These are phyloP conservation scores for Phialophora macrospora DNA, from an alignment of 2,329 filamentous ascomycete genomes.

Conservation along the genomic window DNA sequence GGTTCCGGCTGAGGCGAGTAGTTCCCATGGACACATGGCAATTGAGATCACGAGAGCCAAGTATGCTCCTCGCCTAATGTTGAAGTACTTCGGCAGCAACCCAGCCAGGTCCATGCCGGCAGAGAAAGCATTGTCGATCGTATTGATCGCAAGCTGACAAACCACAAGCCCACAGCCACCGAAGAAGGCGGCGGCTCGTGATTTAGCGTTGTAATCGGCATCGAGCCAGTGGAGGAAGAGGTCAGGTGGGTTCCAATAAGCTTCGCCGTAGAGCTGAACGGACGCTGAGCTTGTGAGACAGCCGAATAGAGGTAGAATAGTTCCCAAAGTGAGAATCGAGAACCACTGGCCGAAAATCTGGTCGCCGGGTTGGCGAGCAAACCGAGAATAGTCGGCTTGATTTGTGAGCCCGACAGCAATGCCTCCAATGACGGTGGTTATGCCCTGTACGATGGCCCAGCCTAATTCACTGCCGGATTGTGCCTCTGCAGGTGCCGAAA, in stretches of 20 bases:
- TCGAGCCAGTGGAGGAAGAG: conserved; percentile 49
- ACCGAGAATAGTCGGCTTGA: conserved; percentile 46
- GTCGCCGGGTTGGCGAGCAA: conserved; percentile 47
- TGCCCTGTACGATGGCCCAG: conserved; percentile 37
- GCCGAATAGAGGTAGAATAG: conserved; percentile 48
- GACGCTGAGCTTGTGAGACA: conserved; percentile 40
- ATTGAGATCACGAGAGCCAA: conserved; percentile 51
- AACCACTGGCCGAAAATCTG: conserved; percentile 49
- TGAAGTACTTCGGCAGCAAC: conserved; percentile 59
- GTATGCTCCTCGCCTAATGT: conserved; percentile 61
- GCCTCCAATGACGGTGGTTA: conserved; percentile 43
- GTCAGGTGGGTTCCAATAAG: conserved; percentile 52
- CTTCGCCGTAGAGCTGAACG: too few relatives aligned
- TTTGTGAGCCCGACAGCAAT: conserved; percentile 44
- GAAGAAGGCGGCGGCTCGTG: conserved; percentile 55
- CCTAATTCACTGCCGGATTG: conserved; percentile 32
- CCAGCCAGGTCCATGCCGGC: conserved; percentile 62
- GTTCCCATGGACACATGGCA: conserved; percentile 58
- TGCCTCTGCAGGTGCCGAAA: conserved; percentile 34
- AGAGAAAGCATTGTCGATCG: conserved; percentile 56
- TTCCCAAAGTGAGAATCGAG: conserved; percentile 47
- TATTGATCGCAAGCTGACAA: conserved; percentile 54
- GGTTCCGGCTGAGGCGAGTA: conserved; percentile 53
- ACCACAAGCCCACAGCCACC: conserved; percentile 52
- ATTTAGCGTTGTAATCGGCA: conserved; percentile 42